Evolutionary conservation across 805 yeast genomes (phyloP), one percentile per base, ranked within the genome.

Genomic region (Candida orba): DNA sequence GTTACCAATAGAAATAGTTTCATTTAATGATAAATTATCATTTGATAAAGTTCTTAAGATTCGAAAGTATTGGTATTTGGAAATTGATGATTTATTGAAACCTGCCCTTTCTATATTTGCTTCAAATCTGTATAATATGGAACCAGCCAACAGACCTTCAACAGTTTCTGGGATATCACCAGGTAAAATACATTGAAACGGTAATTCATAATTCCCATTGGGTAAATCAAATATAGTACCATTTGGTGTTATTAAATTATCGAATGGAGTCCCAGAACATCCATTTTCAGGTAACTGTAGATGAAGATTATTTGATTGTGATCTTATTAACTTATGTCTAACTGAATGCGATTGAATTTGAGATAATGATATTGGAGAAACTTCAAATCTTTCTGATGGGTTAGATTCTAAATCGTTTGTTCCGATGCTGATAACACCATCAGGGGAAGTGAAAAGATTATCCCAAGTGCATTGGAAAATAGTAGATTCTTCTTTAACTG

Each of bases 1-100:
- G 58, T 88, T 89, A 45, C 88, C 95, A 32, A 90, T 90, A 0
- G 91, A 85, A 49, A 89, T 82, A 1, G 96, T 87, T 59, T 90
- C 96, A 0, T 89, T 74, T 18, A 84, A 68, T 6, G 67, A 56
- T 29, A 86, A 72, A 15, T 89, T 75, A 61, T 90, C 96, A 2
- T 86, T 72, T 5, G 95, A 78, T 44, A 90, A 66, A 0, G 97
- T 90, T 52, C 97, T 71, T 24, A 91, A 73, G 4, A 90, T 81
- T 35, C 96, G 75, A 13, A 91, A 59, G 53, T 83, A 86, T 59
- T 79, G 59, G 72, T 79, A 44, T 34, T 52, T 57, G 17, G 53
- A 47, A 80, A 72, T 25, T 63, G 60, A 58, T 75, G 65, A 41
- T 73, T 72, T 47, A 76, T 72, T 50, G 76, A 76, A 62, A 72